Evolutionary conservation across 352 stramenopile species (phyloP), one percentile per base, ranked within the genome.

Genomic region (Salisapilia sapeloensis): DNA sequence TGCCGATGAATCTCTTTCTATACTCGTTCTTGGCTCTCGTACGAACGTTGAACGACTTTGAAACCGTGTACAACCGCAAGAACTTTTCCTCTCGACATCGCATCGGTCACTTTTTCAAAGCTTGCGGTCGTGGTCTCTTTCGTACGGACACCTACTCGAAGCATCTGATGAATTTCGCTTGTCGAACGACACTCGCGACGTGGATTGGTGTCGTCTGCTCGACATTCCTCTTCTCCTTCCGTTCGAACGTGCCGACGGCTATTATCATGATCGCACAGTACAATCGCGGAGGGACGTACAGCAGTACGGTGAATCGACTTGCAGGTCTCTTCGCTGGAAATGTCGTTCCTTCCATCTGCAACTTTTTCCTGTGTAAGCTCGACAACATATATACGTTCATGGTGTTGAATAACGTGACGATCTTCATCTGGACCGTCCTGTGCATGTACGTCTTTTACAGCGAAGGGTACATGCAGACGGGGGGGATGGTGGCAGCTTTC

Each of bases 361-460:
- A 63, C 41, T 80, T 76, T 38, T 85, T 82, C 41, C 50, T 80
- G 17, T 78, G 59, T 47, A 78, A 71, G 19, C 42, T 51, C 18
- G 46, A 41, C 2, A 54, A 40, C 32, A 42, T 46, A n/a, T 24
- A 44, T 12, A 27, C 65, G 19, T 67, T 77, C 47, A 77, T 72
- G 35, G 26, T 53, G 3, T 28, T 71, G 31, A 84, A 69, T 40
- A 74, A 84, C 39, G n/a, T 51, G 5, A 48, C 67, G 23, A 51
- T 84, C 12, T 78, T 72, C 35, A 7, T 59, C 13, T 81, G 69
- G 64, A 72, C 56, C 4, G 47, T 55, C 21, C 40, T 53, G 10
- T 84, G 64, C 13, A 80, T 84, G 60, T 84, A 81, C 33, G 55
- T 78, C 9, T 74, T 59, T 35, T 84, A 64, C 51, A 75, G 51